Evolutionary conservation across 1,284 basidiomycete species (phyloP), one percentile per base, ranked within the genome.

Genomic region (Irpex sp.): DNA sequence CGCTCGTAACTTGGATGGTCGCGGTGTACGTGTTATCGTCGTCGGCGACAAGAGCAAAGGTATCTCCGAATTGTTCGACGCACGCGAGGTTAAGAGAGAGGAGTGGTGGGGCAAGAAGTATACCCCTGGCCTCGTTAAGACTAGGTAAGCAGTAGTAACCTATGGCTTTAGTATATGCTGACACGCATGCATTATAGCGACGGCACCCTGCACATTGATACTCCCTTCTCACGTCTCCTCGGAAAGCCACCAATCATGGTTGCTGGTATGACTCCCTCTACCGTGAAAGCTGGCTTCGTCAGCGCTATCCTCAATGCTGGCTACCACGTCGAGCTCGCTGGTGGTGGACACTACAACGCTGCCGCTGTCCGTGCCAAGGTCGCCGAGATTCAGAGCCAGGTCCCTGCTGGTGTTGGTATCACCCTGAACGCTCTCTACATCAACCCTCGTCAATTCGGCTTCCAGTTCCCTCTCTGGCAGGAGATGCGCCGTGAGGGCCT

Each of bases 181-280:
- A 62, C 52, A 47, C 36, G 49, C 5, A 8, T 60, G 15, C 6
- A 44, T 44, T 4, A 11, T 62, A 95, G 92, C 68, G 94, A 97
- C 77, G 96, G 96, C 57, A 89, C 87, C 67, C 80, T 98, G 62
- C 89, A 96, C 74, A 85, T 99, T 71, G 96, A 99, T 77, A 98
- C 97, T 0, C 92, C 95, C 5, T 97, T 97, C 84, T 97, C 96
- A 61, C 92, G 97, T 66, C 85, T 98, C 58, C 80, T 98, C 44
- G 94, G 95, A 69, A 98, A 98, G 79, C 88, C 97, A 1, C 97
- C 97, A 17, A 91, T 99, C 77, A 98, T 98, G 96, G 95, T 99
- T 57, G 95, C 95, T 57, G 97, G 97, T 68, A 99, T 99, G 97
- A 97, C 96, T 0, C 96, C 96, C 0, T 91, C 89, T 1, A 98